A percentile compares a stretch with the other conserved stretches of the same genome.
Evolutionary conservation across 148 eudicot species (phyloP).

Genomic region (Chenopodium berlandieri): DNA sequence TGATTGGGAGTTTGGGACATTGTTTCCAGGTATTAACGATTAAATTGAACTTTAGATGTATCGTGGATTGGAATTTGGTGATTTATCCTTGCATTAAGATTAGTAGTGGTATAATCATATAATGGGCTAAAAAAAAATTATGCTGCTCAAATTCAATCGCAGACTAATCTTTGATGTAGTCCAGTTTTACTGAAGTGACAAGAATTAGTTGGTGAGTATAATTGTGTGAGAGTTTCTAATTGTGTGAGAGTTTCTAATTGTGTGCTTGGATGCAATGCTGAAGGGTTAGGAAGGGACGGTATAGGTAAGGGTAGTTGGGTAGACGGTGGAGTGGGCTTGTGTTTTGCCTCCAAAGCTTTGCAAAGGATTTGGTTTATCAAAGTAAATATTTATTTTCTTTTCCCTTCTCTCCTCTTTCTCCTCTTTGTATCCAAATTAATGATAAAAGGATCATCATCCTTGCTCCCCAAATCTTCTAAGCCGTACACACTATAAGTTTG

Average conservation of each 20-base stretch:
- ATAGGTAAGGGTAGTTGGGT: neutral
- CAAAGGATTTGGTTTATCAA: neutral
- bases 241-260: neutral
- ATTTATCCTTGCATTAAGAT: neutral
- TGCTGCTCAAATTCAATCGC: neutral
- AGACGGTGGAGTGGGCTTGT: too few species aligned
- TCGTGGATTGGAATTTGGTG: neutral
- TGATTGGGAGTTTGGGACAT: neutral
- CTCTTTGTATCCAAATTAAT: neutral
- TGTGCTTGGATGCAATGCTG: neutral
- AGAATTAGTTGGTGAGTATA: neutral
- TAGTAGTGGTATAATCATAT: neutral
- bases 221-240: neutral
- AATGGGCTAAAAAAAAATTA: neutral
- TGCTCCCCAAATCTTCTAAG: too few species aligned
- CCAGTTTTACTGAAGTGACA: neutral
- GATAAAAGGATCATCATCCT: neutral
- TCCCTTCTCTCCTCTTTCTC: neutral
- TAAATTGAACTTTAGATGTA: neutral
- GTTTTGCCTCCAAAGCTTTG: neutral
- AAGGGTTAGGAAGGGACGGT: neutral
- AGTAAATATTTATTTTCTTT: neutral
- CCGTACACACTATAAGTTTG: neutral
- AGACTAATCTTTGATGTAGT: neutral
- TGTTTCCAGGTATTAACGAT: neutral